Evolutionary conservation across 495 filamentous ascomycete genomes (phyloP), one percentile per base, ranked within the genome.

Genomic region (Penicillium egyptiacum): DNA sequence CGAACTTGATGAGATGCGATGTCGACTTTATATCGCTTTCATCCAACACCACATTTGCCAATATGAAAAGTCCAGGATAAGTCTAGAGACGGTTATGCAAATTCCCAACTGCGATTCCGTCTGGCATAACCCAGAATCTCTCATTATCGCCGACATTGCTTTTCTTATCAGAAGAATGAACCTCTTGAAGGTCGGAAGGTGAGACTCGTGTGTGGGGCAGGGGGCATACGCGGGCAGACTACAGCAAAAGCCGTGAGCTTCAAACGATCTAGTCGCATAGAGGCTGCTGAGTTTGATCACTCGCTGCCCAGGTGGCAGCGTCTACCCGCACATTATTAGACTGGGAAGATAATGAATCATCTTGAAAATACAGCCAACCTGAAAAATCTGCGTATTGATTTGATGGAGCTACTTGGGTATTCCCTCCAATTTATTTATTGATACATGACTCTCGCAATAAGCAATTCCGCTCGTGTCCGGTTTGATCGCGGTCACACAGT

Each of bases 141-240:
- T 7, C 5, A 33, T 65, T 6, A 39, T 61, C 11, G 19, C 28
- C 6, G 56, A 57, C 20, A 59, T 62, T 46, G 62, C 62, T 19
- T 30, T 50, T 22, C 68, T 52, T 30, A 47, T 70, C 22, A 50
- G 56, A 50, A 64, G 55, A 11, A 44, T 48, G 22, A 64, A 65
- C 33, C 47, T 64, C n/a, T n/a, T n/a, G n/a, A n/a, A n/a, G n/a
- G n/a, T n/a, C n/a, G n/a, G n/a, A n/a, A n/a, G n/a, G n/a, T n/a
- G n/a, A n/a, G n/a, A n/a, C n/a, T n/a, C n/a, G n/a, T n/a, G n/a
- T n/a, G n/a, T n/a, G n/a, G n/a, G n/a, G n/a, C n/a, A n/a, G n/a
- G n/a, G n/a, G n/a, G n/a, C n/a, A n/a, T n/a, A n/a, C n/a, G n/a
- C n/a, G n/a, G n/a, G n/a, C n/a, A n/a, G n/a, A n/a, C n/a, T n/a